These are phyloP conservation scores for Hyaloscypha variabilis DNA, from an alignment of 495 filamentous ascomycete species.

Conservation along the genomic window DNA sequence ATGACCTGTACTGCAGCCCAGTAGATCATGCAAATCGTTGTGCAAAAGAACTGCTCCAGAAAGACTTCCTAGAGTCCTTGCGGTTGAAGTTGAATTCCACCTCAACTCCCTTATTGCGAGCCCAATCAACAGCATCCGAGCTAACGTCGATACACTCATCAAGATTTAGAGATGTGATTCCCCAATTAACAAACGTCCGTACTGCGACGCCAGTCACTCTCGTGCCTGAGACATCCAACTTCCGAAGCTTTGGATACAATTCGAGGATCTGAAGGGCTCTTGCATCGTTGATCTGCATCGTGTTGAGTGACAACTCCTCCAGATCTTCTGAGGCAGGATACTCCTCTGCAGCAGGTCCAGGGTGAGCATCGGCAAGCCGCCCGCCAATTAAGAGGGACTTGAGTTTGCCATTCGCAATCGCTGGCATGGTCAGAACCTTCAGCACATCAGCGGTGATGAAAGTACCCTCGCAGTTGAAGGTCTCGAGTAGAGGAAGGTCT, in stretches of 20 bases:
- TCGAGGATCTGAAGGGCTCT: constrained; percentile 15
- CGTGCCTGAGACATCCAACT: constrained; percentile 25
- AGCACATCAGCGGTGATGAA: constrained; percentile 1
- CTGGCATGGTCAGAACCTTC: constrained; percentile 11
- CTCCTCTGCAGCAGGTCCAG: constrained; percentile 10
- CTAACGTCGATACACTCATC: constrained; percentile 22
- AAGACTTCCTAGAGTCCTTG: background rate
- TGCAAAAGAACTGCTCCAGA: constrained; percentile 11
- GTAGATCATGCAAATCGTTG: background rate
- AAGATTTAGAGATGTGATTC: constrained; percentile 23
- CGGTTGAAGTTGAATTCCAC: constrained; percentile 21
- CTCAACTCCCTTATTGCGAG: constrained; percentile 26
- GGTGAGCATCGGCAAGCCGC: background rate
- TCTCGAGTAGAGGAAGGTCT: constrained; percentile 29
- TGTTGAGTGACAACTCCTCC: constrained; percentile 21
- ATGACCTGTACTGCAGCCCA: background rate
- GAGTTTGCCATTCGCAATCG: constrained; percentile 22
- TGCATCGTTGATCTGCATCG: constrained; percentile 14
- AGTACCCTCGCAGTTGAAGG: constrained; percentile 20
- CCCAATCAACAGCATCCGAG: constrained; percentile 30
- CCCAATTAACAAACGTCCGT: constrained; percentile 20
- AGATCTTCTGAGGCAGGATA: constrained; percentile 22
- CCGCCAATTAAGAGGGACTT: constrained; percentile 22
- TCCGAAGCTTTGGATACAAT: constrained; percentile 26
- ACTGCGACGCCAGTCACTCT: constrained; percentile 31